Percentiles rank a stretch among this genome's conserved stretches.
These are phyloP conservation scores for Salix purpurea DNA, from an alignment of 345 rosid genomes.

Conservation along the genomic window DNA sequence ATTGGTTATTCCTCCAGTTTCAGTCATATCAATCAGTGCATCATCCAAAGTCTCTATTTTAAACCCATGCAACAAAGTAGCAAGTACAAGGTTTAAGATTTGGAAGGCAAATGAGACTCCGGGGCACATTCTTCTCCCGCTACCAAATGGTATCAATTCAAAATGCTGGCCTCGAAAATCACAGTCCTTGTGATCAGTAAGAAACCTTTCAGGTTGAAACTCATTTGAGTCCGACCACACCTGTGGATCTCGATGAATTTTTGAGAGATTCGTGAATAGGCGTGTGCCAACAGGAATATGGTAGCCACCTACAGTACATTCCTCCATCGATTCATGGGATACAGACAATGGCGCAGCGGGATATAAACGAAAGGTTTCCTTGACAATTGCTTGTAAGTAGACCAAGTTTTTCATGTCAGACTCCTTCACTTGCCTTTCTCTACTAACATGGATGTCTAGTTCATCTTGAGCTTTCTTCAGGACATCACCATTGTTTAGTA, in stretches of 20 bases:
- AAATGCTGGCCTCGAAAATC: not conserved
- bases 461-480: constrained; percentile 21
- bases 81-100: not conserved
- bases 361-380: constrained; percentile 25
- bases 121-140: constrained; percentile 12
- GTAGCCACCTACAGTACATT: constrained; percentile 8
- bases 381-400: constrained; percentile 24
- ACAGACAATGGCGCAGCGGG: not conserved
- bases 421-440: constrained; percentile 18
- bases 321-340: constrained; percentile 2
- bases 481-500: constrained; percentile 10
- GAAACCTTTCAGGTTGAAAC: constrained; percentile 14
- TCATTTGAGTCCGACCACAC: not conserved
- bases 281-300: constrained; percentile 14
- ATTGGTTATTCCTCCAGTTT: constrained; percentile 12
- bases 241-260: constrained; percentile 11
- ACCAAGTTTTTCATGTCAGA: constrained; percentile 21
- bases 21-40: constrained; percentile 13
- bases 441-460: constrained; percentile 13
- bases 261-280: not conserved
- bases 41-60: not conserved
- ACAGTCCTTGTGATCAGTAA: not conserved
- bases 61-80: constrained; percentile 5
- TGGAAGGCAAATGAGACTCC: not conserved
- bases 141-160: constrained; percentile 2